Percentiles rank a stretch among this genome's conserved stretches.
These are phyloP conservation scores for Penstemon davidsonii DNA, from an alignment of 257 asterid genomes.

Conservation along the genomic window DNA sequence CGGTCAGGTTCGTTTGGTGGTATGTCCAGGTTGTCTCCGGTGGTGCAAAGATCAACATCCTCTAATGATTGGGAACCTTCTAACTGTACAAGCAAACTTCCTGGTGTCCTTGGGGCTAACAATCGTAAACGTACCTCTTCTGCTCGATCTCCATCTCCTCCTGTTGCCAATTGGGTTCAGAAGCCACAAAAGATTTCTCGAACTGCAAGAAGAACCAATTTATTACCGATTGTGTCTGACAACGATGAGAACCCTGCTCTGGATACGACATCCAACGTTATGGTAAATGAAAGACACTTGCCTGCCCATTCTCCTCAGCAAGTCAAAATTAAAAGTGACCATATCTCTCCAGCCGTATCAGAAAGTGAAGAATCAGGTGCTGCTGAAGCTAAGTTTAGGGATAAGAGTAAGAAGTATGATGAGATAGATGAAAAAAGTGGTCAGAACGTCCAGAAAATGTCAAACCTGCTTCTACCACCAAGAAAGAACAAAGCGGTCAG, in stretches of 20 bases:
- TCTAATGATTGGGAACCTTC: constrained; percentile 85
- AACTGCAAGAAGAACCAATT: constrained; percentile 76
- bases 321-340: constrained; percentile 63
- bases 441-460: constrained; percentile 75
- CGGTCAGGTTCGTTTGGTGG: constrained; percentile 67
- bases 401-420: constrained; percentile 62
- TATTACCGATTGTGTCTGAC: constrained; percentile 61
- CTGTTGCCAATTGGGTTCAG: constrained; percentile 86
- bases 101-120: constrained; percentile 56
- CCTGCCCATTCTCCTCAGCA: constrained; percentile 71
- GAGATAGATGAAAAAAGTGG: constrained; percentile 64
- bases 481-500: constrained; percentile 62
- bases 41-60: constrained; percentile 51
- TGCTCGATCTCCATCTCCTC: constrained; percentile 76
- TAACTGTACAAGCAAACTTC: constrained; percentile 65
- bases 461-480: constrained; percentile 76
- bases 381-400: constrained; percentile 64
- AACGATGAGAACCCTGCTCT: constrained; percentile 53
- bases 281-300: constrained; percentile 57
- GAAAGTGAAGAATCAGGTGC: constrained; percentile 91
- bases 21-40: constrained; percentile 68
- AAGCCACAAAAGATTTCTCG: constrained; percentile 84
- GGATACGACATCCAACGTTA: constrained; percentile 48
- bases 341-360: constrained; percentile 67
- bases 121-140: constrained; percentile 79